Conservation (phyloP, 2,329 filamentous ascomycete species). For the Simplicillium sp. region DNA sequence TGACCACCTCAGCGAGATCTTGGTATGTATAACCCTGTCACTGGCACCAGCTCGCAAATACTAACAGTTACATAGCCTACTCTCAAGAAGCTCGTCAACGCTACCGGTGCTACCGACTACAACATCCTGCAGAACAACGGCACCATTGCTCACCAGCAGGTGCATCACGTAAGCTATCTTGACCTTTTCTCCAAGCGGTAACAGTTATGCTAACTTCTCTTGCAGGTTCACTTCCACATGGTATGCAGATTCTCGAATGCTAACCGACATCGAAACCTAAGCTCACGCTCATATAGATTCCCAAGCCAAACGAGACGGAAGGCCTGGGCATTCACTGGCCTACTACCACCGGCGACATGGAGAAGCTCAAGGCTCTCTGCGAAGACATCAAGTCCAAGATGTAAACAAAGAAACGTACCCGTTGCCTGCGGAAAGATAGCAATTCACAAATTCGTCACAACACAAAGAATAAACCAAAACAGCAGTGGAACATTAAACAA, state of each 20-base stretch:
- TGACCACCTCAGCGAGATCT: slow-evolving; percentile 70
- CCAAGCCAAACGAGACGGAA: slow-evolving; percentile 78
- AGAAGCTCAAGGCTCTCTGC: slow-evolving; percentile 65
- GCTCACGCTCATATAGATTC: slow-evolving; percentile 52
- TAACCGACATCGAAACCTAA: slow-evolving; percentile 5
- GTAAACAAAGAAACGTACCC: slow-evolving; percentile 29
- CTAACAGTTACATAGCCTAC: slow-evolving; percentile 18
- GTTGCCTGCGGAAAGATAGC: background rate
- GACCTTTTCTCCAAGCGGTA: background rate
- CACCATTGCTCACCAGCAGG: slow-evolving; percentile 78
- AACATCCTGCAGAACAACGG: slow-evolving; percentile 98
- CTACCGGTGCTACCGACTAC: slow-evolving; percentile 70
- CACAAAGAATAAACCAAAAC: background rate
- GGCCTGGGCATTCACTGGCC: slow-evolving; percentile 79
- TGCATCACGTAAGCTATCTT: slow-evolving; percentile 67
- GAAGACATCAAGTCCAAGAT: slow-evolving; percentile 89
- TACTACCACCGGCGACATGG: slow-evolving; percentile 66
- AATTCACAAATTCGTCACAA: background rate
- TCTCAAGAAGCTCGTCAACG: slow-evolving; percentile 76
- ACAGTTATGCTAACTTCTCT: slow-evolving; percentile 1
- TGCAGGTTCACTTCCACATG: slow-evolving; percentile 86
- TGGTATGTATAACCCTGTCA: slow-evolving; percentile 42
- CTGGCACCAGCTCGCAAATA: background rate
- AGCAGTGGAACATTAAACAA: too few species aligned
- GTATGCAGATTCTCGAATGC: slow-evolving; percentile 33